Conservation (phyloP, 2,329 filamentous ascomycete genomes). For the Colletotrichum melonis region DNA sequence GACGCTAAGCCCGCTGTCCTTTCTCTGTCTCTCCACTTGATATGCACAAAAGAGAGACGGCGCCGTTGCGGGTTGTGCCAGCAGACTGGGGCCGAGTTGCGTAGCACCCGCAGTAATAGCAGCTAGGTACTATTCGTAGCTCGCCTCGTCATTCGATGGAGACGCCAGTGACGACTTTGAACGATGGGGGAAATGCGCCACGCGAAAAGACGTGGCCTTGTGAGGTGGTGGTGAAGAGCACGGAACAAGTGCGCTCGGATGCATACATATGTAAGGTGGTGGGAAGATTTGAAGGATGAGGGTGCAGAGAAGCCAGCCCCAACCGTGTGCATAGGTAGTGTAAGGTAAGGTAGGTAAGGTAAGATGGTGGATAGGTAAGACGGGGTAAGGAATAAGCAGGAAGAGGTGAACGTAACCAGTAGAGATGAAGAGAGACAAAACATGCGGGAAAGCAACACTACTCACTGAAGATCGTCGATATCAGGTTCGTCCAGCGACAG, state of each 20-base stretch:
- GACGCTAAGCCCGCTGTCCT: slow-evolving; percentile 4
- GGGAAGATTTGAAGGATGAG: not conserved
- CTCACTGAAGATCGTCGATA: slow-evolving; percentile 2
- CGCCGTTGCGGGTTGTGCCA: slow-evolving; percentile 11
- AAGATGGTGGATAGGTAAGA: not conserved
- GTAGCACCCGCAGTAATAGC: not conserved
- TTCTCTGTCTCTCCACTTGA: not conserved
- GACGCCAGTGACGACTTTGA: not conserved
- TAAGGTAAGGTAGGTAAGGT: not conserved
- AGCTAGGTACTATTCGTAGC: not conserved
- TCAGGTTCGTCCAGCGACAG: slow-evolving; percentile 16
- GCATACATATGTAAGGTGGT: slow-evolving; percentile 2
- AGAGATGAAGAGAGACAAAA: not conserved
- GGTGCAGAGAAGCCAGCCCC: slow-evolving; percentile 5
- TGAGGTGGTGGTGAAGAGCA: slow-evolving; percentile 1
- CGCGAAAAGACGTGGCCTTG: slow-evolving; percentile 26
- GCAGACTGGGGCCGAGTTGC: slow-evolving; percentile 1
- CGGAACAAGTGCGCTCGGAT: slow-evolving; percentile 19
- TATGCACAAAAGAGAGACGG: not conserved
- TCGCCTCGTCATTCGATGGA: slow-evolving; percentile 17
- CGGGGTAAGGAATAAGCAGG: slow-evolving; percentile 1
- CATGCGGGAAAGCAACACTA: not conserved
- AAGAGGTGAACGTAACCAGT: not conserved
- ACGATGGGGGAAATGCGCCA: slow-evolving; percentile 1
- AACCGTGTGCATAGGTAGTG: not conserved